These are phyloP conservation scores for Rosa hybrid DNA, from an alignment of 331 rosid genomes.

Conservation along the genomic window DNA sequence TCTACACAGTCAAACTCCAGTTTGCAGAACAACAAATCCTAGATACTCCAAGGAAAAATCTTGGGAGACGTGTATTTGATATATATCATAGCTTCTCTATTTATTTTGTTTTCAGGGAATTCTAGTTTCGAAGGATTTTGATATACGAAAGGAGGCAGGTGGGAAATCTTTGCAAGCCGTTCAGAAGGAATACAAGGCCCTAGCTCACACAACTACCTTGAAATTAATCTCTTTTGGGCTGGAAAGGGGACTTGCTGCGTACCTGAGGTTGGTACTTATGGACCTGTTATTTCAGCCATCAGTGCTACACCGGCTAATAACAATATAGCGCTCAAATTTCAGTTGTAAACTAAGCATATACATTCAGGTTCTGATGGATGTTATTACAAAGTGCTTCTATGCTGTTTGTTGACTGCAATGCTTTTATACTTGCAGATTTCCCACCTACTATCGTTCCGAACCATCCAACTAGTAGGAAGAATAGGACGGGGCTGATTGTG, in stretches of 20 bases:
- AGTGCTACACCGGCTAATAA: no score
- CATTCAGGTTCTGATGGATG: neutral
- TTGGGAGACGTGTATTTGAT: conserved; percentile 73
- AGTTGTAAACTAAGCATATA: neutral
- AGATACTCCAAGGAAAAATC: conserved; percentile 39
- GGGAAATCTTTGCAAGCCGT: conserved; percentile 40
- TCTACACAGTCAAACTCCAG: conserved; percentile 63
- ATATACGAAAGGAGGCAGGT: conserved; percentile 65
- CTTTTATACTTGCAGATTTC: conserved; percentile 43
- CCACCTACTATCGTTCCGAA: conserved; percentile 50
- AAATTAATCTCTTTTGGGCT: no score
- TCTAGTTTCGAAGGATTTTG: conserved; percentile 20
- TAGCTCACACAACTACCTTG: no score
- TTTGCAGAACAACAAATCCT: conserved; percentile 56
- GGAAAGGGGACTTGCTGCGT: no score
- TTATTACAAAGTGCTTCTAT: conserved; percentile 9
- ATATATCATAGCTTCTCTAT: conserved; percentile 23
- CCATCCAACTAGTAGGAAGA: conserved; percentile 42
- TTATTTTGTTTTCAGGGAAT: no score
- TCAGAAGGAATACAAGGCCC: conserved; percentile 1
- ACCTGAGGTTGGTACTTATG: no score
- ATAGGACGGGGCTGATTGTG: conserved; percentile 28
- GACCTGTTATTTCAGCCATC: no score
- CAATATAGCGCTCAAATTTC: neutral
- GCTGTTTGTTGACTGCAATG: conserved; percentile 9